Conservation (phyloP, 2,329 filamentous ascomycete genomes). For the Parasarocladium wereldwijsianum region DNA sequence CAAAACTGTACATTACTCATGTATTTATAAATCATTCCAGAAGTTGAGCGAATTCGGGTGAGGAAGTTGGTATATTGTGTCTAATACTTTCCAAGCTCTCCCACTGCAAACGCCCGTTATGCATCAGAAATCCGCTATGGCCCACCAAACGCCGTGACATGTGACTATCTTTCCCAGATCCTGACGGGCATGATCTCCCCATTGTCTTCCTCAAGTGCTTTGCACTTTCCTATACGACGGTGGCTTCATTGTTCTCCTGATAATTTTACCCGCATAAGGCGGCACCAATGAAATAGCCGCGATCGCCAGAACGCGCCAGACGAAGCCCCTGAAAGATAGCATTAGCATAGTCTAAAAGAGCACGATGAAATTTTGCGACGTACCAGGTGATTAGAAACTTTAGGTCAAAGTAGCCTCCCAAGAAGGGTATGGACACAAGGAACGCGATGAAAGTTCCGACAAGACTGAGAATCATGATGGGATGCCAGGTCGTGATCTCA, state of each 20-base stretch:
- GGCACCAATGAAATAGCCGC: constrained; percentile 69
- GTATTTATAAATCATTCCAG: too few relatives aligned
- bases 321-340: constrained; percentile 47
- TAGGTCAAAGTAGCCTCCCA: constrained; percentile 83
- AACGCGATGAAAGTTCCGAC: constrained; percentile 73
- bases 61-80: too few relatives aligned
- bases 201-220: constrained; percentile 35
- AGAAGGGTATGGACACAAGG: constrained; percentile 67
- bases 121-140: too few relatives aligned
- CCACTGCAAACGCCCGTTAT: too few relatives aligned
- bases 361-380: constrained; percentile 13
- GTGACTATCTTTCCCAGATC: not conserved
- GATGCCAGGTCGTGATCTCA: constrained; percentile 94
- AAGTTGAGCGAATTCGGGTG: too few relatives aligned
- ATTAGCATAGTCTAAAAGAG: constrained; percentile 7
- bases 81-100: too few relatives aligned
- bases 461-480: constrained; percentile 74
- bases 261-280: constrained; percentile 74
- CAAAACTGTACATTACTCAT: too few relatives aligned
- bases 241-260: constrained; percentile 73
- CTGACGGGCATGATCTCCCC: not conserved
- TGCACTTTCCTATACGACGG: constrained; percentile 92
- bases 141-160: not conserved
- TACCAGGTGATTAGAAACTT: constrained; percentile 58
- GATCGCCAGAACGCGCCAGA: constrained; percentile 78